Conservation (phyloP, 1,139 yeast genomes). For the Sugiyamaella xylanicola region DNA sequence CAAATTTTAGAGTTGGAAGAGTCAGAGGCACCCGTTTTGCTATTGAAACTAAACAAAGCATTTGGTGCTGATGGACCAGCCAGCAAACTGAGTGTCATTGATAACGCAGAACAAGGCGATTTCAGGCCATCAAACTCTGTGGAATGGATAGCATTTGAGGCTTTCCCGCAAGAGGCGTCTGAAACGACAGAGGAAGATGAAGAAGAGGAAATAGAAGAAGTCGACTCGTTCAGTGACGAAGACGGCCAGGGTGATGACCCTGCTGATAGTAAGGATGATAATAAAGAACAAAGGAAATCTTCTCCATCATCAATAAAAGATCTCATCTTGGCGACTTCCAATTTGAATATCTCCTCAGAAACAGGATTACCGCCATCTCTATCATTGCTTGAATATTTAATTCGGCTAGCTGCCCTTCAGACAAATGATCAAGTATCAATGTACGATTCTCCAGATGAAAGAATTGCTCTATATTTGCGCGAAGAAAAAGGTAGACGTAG, state of each 20-base stretch:
- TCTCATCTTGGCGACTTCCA: slow-evolving; percentile 1
- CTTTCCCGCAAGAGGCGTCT: slow-evolving; percentile 41
- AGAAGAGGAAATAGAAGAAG: slow-evolving; percentile 43
- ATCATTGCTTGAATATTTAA: slow-evolving; percentile 65
- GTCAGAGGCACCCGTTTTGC: slow-evolving; percentile 67
- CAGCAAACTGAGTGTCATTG: slow-evolving; percentile 15
- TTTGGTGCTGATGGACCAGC: slow-evolving; percentile 25
- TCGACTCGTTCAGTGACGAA: slow-evolving; percentile 26
- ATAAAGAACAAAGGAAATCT: no score
- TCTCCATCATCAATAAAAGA: neutral
- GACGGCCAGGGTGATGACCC: slow-evolving; percentile 34
- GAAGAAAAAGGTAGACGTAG: slow-evolving; percentile 49
- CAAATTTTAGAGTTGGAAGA: slow-evolving; percentile 65
- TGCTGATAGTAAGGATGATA: neutral
- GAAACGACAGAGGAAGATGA: slow-evolving; percentile 28
- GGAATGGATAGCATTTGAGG: slow-evolving; percentile 61
- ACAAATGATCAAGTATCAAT: slow-evolving; percentile 60
- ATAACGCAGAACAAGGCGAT: slow-evolving; percentile 11
- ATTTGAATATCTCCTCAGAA: neutral
- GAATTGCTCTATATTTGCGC: slow-evolving; percentile 60
- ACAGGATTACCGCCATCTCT: slow-evolving; percentile 42
- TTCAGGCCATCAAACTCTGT: slow-evolving; percentile 22
- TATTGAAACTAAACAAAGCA: slow-evolving; percentile 53
- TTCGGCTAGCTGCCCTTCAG: slow-evolving; percentile 65
- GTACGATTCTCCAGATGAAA: slow-evolving; percentile 64